phyloP scores from a whole-genome alignment of 257 asterid genomes.

The Solanum lycopersicoides region DNA sequence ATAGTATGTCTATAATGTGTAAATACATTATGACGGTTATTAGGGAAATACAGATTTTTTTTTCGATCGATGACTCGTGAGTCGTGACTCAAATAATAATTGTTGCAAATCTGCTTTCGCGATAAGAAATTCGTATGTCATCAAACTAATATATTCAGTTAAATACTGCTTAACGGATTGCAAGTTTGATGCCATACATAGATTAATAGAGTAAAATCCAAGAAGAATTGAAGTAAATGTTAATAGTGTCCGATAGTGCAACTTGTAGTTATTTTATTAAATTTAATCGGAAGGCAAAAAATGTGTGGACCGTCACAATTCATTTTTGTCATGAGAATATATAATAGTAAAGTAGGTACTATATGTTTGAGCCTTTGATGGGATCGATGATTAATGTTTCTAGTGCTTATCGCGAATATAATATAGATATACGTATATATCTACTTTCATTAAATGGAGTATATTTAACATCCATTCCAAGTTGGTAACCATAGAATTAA shows the following conservation, averaged over 20 bases:
- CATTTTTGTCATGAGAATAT: neutral
- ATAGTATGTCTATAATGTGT: neutral
- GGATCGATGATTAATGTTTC: neutral
- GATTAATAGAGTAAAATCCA: neutral
- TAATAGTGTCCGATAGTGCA: neutral
- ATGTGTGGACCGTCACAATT: neutral
- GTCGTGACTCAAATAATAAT: neutral
- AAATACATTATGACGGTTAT: neutral
- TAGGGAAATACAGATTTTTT: neutral
- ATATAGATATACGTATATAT: too few species aligned
- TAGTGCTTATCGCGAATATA: neutral
- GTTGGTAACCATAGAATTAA: neutral
- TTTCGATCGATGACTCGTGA: neutral
- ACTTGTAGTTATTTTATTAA: neutral
- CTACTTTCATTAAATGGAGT: neutral
- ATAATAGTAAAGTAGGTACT: neutral
- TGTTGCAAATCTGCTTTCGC: neutral
- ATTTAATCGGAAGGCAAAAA: neutral
- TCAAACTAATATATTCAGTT: neutral
- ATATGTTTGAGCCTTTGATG: neutral
- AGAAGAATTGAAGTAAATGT: neutral
- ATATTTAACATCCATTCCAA: neutral
- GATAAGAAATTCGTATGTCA: neutral
- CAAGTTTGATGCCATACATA: neutral
- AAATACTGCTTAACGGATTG: neutral